These are phyloP conservation scores for Delonix regia DNA, from an alignment of 306 rosid genomes.

Conservation along the genomic window DNA sequence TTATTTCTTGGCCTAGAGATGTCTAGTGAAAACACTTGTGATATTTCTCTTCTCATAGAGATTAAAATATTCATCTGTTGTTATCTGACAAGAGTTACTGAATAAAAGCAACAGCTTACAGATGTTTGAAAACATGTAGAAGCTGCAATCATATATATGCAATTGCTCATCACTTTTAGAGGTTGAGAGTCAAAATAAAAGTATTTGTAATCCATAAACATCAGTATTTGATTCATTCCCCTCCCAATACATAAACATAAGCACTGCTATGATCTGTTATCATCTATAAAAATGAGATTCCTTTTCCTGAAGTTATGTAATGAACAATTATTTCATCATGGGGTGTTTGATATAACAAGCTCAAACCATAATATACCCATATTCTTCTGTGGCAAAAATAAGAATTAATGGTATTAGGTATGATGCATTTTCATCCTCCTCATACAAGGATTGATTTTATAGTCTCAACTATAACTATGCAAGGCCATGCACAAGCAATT, in stretches of 20 bases:
- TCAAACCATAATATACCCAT: constrained; percentile 1
- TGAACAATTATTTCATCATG: constrained; percentile 10
- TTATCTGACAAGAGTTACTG: constrained; percentile 8
- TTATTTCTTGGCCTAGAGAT: constrained; percentile 16
- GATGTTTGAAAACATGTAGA: not conserved
- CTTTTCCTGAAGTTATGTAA: not conserved
- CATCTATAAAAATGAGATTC: not conserved
- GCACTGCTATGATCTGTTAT: not conserved
- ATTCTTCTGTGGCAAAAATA: constrained; percentile 16
- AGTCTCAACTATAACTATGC: not conserved
- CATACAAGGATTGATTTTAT: constrained; percentile 16
- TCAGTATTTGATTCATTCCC: not conserved
- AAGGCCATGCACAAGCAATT: constrained; percentile 11
- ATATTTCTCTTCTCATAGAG: not conserved
- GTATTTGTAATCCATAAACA: not conserved
- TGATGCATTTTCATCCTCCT: not conserved
- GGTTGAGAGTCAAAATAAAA: not conserved
- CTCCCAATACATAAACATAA: not conserved
- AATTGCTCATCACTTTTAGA: not conserved
- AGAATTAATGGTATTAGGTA: not conserved
- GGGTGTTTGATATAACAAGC: constrained; percentile 20
- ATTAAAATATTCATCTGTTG: not conserved
- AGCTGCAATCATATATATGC: not conserved
- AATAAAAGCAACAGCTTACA: constrained; percentile 11
- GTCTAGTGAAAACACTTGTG: not conserved